Evolutionary conservation across 2,329 filamentous ascomycete species (phyloP).

Genomic region (Aspergillus sp.): DNA sequence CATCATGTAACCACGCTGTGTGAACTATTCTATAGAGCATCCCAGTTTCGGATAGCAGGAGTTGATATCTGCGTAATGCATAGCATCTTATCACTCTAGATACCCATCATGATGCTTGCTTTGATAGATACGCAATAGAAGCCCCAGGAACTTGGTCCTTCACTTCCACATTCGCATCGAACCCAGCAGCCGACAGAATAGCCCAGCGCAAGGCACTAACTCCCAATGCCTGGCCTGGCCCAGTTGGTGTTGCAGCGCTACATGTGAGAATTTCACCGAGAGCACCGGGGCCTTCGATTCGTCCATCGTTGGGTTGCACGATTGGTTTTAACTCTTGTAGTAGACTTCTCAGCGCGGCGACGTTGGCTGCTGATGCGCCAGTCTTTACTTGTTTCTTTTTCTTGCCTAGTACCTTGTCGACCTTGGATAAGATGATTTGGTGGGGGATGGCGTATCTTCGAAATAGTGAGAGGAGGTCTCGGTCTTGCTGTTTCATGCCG

Average conservation of each 20-base stretch:
- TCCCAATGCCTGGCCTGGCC: constrained; percentile 49
- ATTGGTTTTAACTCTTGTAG: constrained; percentile 35
- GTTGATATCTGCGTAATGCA: too few species aligned
- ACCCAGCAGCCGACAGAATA: constrained; percentile 57
- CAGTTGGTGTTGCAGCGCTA: constrained; percentile 48
- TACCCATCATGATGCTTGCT: too few species aligned
- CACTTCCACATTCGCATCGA: constrained; percentile 40
- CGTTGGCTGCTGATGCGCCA: constrained; percentile 20
- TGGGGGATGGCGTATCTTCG: constrained; percentile 54
- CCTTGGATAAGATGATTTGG: constrained; percentile 64
- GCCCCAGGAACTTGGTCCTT: constrained; percentile 7
- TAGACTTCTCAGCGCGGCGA: constrained; percentile 33
- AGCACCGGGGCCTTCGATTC: constrained; percentile 35
- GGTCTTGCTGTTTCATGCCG: constrained; percentile 59
- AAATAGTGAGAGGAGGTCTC: constrained; percentile 53
- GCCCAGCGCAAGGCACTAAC: constrained; percentile 61
- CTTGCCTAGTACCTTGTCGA: constrained; percentile 51
- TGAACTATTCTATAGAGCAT: too few species aligned
- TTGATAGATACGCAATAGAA: too few species aligned
- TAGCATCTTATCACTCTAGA: too few species aligned
- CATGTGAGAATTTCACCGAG: constrained; percentile 59
- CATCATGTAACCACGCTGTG: too few species aligned
- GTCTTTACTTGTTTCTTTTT: constrained; percentile 25
- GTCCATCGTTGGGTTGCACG: constrained; percentile 42
- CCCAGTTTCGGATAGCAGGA: too few species aligned